Conservation (phyloP, 2,329 filamentous ascomycete species). For the Colletotrichum abscissum region DNA sequence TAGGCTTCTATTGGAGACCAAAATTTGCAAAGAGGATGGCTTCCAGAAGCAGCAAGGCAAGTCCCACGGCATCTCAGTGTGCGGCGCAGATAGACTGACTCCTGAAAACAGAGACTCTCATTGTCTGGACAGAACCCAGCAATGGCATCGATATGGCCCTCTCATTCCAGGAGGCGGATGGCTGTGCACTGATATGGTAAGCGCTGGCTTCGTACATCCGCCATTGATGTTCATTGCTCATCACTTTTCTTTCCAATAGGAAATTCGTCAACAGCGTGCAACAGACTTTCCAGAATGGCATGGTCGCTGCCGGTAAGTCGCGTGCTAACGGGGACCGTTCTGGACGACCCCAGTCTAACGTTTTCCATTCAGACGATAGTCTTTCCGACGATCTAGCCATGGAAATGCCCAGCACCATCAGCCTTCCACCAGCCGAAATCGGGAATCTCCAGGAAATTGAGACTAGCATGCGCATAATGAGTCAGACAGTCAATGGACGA, state of each 20-base stretch:
- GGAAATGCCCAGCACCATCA: slow-evolving; percentile 77
- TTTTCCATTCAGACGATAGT: slow-evolving; percentile 73
- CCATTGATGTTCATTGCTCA: neutral
- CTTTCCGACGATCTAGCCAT: slow-evolving; percentile 87
- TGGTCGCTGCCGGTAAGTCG: slow-evolving; percentile 70
- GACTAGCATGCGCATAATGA: slow-evolving; percentile 82
- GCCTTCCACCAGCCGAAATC: slow-evolving; percentile 83
- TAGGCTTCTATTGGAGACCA: slow-evolving; percentile 86
- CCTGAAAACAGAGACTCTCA: slow-evolving; percentile 82
- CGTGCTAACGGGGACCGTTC: neutral
- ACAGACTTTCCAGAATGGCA: slow-evolving; percentile 72
- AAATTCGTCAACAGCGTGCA: slow-evolving; percentile 92
- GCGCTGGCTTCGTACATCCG: slow-evolving; percentile 40
- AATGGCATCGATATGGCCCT: slow-evolving; percentile 96
- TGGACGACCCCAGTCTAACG: slow-evolving; percentile 40
- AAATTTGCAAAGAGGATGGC: slow-evolving; percentile 91
- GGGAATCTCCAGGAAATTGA: slow-evolving; percentile 88
- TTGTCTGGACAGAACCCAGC: slow-evolving; percentile 92
- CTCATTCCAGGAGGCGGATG: slow-evolving; percentile 97
- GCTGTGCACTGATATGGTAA: slow-evolving; percentile 92
- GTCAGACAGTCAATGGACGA: slow-evolving; percentile 78
- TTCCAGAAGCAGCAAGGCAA: slow-evolving; percentile 98
- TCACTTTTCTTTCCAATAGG: slow-evolving; percentile 60
- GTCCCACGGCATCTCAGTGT: slow-evolving; percentile 42
- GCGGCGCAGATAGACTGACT: slow-evolving; percentile 43